phyloP scores from a whole-genome alignment of 1,284 basidiomycete genomes.

The Xerocomus minutiporus region DNA sequence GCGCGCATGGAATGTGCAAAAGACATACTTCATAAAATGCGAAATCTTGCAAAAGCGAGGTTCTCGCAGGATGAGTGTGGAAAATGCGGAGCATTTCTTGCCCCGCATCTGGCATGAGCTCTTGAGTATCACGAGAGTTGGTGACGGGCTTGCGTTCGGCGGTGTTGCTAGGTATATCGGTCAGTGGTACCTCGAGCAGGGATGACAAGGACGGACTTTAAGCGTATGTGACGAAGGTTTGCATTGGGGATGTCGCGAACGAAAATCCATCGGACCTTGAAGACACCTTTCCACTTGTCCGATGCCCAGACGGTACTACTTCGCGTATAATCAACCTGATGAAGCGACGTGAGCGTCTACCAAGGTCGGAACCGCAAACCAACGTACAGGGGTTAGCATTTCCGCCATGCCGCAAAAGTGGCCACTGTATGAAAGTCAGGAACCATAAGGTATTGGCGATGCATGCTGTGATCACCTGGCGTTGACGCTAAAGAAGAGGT shows the following conservation, averaged over 20 bases:
- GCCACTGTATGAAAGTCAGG: conserved; percentile 49
- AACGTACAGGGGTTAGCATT: conserved; percentile 79
- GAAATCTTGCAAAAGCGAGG: conserved; percentile 89
- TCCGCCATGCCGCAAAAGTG: conserved; percentile 98
- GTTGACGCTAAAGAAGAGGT: conserved; percentile 95
- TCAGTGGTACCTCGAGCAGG: conserved; percentile 15
- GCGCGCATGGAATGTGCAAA: not conserved
- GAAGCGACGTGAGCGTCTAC: conserved; percentile 1
- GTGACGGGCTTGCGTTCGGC: conserved; percentile 96
- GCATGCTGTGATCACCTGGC: conserved; percentile 51
- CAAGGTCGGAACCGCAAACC: not conserved
- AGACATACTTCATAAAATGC: conserved; percentile 82
- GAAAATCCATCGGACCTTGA: conserved; percentile 93
- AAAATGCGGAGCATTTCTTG: conserved; percentile 94
- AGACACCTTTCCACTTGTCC: conserved; percentile 97
- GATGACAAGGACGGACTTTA: conserved; percentile 53
- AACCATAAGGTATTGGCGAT: not conserved
- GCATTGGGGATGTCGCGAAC: conserved; percentile 91
- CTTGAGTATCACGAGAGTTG: conserved; percentile 89
- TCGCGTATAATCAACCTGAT: conserved; percentile 73
- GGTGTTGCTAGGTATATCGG: conserved; percentile 67
- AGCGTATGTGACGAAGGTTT: conserved; percentile 76
- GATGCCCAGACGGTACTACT: conserved; percentile 95
- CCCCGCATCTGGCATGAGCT: conserved; percentile 88
- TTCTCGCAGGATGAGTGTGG: conserved; percentile 84